A percentile compares a stretch with the other conserved stretches of the same genome.
Conservation (phyloP, 306 rosid genomes). For the Crataegus laevigata region DNA sequence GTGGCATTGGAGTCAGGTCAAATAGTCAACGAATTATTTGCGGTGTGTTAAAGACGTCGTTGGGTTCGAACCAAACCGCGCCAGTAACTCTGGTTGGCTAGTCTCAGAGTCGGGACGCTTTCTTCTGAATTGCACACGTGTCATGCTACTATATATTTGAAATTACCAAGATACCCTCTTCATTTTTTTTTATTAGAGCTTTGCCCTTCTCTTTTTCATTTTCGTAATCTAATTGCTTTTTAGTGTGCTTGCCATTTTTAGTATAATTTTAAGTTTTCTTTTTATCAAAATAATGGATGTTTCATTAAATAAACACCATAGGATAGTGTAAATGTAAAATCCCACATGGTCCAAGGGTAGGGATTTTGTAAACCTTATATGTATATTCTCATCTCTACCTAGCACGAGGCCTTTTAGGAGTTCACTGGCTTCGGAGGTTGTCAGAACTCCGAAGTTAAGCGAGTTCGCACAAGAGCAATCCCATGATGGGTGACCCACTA, state of each 20-base stretch:
- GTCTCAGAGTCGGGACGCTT: neutral
- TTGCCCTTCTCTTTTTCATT: neutral
- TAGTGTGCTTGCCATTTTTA: neutral
- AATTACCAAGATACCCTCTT: neutral
- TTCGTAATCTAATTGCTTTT: neutral
- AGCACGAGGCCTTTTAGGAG: too few species aligned
- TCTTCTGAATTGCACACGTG: neutral
- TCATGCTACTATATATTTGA: slow-evolving; percentile 6
- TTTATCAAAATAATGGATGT: neutral
- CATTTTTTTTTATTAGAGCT: neutral
- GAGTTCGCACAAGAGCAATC: too few species aligned
- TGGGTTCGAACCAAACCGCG: slow-evolving; percentile 20
- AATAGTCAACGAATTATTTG: neutral
- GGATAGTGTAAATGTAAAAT: too few species aligned
- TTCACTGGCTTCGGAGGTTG: too few species aligned
- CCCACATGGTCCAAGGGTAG: too few species aligned
- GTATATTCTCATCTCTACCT: too few species aligned
- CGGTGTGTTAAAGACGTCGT: slow-evolving; percentile 7
- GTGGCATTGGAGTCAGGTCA: slow-evolving; percentile 9
- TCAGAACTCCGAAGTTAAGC: too few species aligned
- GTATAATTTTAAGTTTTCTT: neutral
- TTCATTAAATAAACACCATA: too few species aligned
- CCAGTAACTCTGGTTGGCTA: slow-evolving; percentile 11
- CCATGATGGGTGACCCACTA: too few species aligned
- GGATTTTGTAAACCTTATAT: too few species aligned